Conservation (phyloP, 2,329 filamentous ascomycete genomes). For the Penicillium vulpinum region DNA sequence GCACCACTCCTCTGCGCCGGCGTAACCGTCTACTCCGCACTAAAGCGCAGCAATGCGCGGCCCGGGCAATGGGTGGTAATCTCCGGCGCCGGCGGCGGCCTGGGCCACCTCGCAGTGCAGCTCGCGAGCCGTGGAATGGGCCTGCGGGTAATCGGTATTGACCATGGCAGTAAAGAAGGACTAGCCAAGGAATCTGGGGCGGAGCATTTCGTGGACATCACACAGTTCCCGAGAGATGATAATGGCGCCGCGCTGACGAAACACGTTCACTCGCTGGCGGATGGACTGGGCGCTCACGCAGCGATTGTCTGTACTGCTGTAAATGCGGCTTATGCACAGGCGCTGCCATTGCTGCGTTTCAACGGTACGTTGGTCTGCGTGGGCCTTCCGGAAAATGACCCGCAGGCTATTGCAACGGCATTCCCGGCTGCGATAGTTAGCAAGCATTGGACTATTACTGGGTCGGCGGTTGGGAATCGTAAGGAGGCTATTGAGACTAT, state of each 20-base stretch:
- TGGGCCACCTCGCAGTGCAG: constrained; percentile 66
- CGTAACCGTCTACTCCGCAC: constrained; percentile 65
- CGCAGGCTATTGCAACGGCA: constrained; percentile 47
- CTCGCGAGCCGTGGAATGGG: constrained; percentile 62
- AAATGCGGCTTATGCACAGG: constrained; percentile 53
- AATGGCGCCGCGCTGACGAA: constrained; percentile 51
- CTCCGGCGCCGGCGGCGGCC: constrained; percentile 60
- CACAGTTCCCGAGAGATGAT: constrained; percentile 49
- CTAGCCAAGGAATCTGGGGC: constrained; percentile 62
- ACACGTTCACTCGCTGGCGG: constrained; percentile 57
- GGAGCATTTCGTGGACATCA: constrained; percentile 66
- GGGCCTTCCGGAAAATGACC: constrained; percentile 51
- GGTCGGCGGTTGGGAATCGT: constrained; percentile 52
- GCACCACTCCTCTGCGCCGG: constrained; percentile 69
- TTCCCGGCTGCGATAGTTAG: constrained; percentile 44
- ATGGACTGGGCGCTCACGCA: constrained; percentile 52
- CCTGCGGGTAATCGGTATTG: constrained; percentile 65
- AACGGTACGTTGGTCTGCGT: constrained; percentile 54
- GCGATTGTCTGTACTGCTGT: constrained; percentile 57
- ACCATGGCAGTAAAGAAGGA: constrained; percentile 61
- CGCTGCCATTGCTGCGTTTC: constrained; percentile 49
- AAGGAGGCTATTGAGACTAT: constrained; percentile 51
- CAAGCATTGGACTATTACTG: constrained; percentile 48
- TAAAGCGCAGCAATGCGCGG: constrained; percentile 61
- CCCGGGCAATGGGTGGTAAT: constrained; percentile 63